Conservation (phyloP, 2,329 filamentous ascomycete species). For the Drechslerella coelobrocha region DNA sequence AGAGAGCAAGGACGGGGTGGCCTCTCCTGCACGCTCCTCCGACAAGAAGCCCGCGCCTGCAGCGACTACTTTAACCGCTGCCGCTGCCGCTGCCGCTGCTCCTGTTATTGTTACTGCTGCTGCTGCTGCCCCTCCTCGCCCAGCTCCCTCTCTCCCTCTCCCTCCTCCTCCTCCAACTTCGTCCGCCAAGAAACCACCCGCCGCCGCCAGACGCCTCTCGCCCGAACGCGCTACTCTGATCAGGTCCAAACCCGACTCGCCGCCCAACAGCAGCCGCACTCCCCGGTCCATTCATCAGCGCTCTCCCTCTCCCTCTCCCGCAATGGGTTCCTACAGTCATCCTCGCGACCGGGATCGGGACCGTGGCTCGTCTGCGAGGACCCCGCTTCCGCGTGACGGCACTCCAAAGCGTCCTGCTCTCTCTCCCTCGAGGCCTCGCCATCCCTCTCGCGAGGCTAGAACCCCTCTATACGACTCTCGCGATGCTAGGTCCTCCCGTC, state of each 20-base stretch:
- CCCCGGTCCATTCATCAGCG: constrained; percentile 17
- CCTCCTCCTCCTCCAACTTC: constrained; percentile 50
- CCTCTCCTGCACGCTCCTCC: not conserved
- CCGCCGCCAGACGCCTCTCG: constrained; percentile 40
- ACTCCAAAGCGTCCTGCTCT: constrained; percentile 31
- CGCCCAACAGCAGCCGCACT: constrained; percentile 33
- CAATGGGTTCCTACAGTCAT: too few relatives aligned
- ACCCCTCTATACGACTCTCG: constrained; percentile 18
- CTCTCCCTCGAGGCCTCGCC: constrained; percentile 24
- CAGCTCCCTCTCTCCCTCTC: constrained; percentile 51
- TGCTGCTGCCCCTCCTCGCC: constrained; percentile 47
- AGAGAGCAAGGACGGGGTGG: not conserved
- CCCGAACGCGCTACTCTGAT: constrained; percentile 52
- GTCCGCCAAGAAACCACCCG: too few relatives aligned
- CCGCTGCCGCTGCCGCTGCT: too few relatives aligned
- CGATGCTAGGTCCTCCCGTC: constrained; percentile 1
- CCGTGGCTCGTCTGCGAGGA: constrained; percentile 18
- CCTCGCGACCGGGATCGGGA: constrained; percentile 21
- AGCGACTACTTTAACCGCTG: constrained; percentile 30
- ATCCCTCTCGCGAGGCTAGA: constrained; percentile 9
- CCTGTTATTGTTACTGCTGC: too few relatives aligned
- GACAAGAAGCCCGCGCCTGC: constrained; percentile 23
- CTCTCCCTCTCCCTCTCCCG: constrained; percentile 42
- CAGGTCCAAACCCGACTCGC: constrained; percentile 49
- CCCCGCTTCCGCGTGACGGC: constrained; percentile 12